Evolutionary conservation across 768 basidiomycete genomes (phyloP).

Genomic region (Fomitopsis serialis): DNA sequence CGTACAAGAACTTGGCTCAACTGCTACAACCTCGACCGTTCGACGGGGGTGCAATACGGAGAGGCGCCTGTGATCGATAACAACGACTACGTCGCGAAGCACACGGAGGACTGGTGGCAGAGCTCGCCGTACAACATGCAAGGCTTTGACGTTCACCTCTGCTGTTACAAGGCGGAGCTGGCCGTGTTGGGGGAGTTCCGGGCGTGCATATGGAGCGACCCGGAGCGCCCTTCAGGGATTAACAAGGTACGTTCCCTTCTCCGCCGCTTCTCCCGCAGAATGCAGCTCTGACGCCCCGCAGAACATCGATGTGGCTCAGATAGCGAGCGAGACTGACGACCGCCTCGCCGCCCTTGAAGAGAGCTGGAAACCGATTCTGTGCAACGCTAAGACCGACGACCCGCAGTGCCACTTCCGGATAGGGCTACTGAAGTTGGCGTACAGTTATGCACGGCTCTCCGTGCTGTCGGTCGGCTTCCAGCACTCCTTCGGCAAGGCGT

Average conservation of each 20-base stretch:
- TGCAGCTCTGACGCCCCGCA: background rate
- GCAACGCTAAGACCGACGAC: conserved; percentile 48
- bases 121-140: conserved; percentile 62
- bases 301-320: conserved; percentile 53
- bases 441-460: conserved; percentile 33
- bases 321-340: conserved; percentile 68
- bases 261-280: too few species aligned
- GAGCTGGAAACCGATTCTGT: conserved; percentile 47
- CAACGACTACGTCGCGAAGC: conserved; percentile 69
- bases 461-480: conserved; percentile 40
- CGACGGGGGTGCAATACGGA: conserved; percentile 84
- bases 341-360: conserved; percentile 49
- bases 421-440: conserved; percentile 18
- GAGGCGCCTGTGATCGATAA: conserved; percentile 77
- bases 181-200: conserved; percentile 57
- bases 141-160: conserved; percentile 77
- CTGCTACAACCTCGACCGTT: conserved; percentile 88
- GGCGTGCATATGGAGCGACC: conserved; percentile 65
- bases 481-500: conserved; percentile 26
- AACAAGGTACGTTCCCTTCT: conserved; percentile 53
- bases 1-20: conserved; percentile 88
- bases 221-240: conserved; percentile 66
- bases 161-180: conserved; percentile 72
- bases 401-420: conserved; percentile 37
- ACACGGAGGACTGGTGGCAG: conserved; percentile 67